These are phyloP conservation scores for Blastomyces emzantsi DNA, from an alignment of 2,329 filamentous ascomycete species.

Conservation along the genomic window DNA sequence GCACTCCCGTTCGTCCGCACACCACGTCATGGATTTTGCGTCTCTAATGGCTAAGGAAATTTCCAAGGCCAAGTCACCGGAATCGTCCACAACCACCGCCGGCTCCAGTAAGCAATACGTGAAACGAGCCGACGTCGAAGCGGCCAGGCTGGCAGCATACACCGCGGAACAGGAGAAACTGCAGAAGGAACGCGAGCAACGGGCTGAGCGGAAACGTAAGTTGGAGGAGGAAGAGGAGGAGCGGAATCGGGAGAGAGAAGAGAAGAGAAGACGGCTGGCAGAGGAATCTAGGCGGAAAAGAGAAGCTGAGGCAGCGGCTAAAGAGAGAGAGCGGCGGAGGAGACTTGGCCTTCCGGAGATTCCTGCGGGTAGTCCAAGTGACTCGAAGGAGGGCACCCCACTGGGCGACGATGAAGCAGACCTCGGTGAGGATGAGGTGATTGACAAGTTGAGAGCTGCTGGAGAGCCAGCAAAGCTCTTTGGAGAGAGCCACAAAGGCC, in stretches of 20 bases:
- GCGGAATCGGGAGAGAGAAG: conserved; percentile 60
- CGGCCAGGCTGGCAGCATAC: conserved; percentile 70
- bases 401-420: conserved; percentile 43
- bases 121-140: conserved; percentile 78
- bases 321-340: conserved; percentile 64
- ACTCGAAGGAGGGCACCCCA: conserved; percentile 31
- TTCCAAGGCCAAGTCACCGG: conserved; percentile 59
- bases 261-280: conserved; percentile 71
- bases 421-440: conserved; percentile 61
- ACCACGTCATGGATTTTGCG: conserved; percentile 76
- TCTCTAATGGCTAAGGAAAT: conserved; percentile 90
- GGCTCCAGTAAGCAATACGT: conserved; percentile 59
- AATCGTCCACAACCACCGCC: conserved; percentile 25
- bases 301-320: conserved; percentile 63
- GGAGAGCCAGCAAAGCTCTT: conserved; percentile 69
- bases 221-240: conserved; percentile 74
- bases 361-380: conserved; percentile 40
- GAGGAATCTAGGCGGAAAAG: conserved; percentile 64
- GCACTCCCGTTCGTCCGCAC: not conserved
- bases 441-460: conserved; percentile 57
- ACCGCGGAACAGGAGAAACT: conserved; percentile 67
- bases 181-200: conserved; percentile 61
- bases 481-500: conserved; percentile 64
- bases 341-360: conserved; percentile 72
- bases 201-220: conserved; percentile 71